A percentile compares a stretch with the other conserved stretches of the same genome.
Evolutionary conservation across 2,329 filamentous ascomycete species (phyloP).

Genomic region (Phyllosticta capitalensis): DNA sequence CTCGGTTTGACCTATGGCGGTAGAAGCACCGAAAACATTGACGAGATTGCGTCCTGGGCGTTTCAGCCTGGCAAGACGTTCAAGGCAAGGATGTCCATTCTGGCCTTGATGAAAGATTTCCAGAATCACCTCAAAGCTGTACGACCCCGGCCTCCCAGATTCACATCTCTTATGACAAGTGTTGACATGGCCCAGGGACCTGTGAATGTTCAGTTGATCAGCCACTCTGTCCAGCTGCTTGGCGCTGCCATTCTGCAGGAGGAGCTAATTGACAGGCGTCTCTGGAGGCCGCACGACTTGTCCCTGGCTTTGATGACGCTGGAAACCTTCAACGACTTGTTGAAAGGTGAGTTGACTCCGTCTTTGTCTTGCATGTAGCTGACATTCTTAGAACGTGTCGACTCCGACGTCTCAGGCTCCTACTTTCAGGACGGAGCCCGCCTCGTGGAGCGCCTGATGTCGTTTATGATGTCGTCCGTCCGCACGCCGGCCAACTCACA

Average conservation of each 20-base stretch:
- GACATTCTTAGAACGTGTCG: conserved; percentile 22
- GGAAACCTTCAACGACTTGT: conserved; percentile 22
- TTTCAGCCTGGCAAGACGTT: conserved; percentile 28
- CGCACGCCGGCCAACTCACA: conserved; percentile 14
- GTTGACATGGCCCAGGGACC: conserved; percentile 16
- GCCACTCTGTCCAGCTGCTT: conserved; percentile 23
- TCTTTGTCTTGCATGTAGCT: neutral
- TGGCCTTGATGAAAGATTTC: conserved; percentile 12
- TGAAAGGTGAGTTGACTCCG: conserved; percentile 21
- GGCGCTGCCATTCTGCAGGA: conserved; percentile 22
- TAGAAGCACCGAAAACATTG: neutral
- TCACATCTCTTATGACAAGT: neutral
- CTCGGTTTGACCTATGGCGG: conserved; percentile 10
- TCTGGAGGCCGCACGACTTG: conserved; percentile 17
- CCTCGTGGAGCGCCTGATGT: conserved; percentile 24
- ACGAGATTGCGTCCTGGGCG: conserved; percentile 13
- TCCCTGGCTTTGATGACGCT: conserved; percentile 22
- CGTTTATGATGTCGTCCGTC: conserved; percentile 14
- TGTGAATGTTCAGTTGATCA: conserved; percentile 23
- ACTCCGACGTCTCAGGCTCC: conserved; percentile 19
- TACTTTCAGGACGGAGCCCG: conserved; percentile 24
- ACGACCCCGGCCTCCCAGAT: conserved; percentile 5
- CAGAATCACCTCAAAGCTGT: conserved; percentile 24
- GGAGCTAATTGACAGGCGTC: conserved; percentile 17
- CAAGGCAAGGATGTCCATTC: conserved; percentile 23